Conservation (phyloP, 345 rosid genomes). For the Dipteronia dyeriana region DNA sequence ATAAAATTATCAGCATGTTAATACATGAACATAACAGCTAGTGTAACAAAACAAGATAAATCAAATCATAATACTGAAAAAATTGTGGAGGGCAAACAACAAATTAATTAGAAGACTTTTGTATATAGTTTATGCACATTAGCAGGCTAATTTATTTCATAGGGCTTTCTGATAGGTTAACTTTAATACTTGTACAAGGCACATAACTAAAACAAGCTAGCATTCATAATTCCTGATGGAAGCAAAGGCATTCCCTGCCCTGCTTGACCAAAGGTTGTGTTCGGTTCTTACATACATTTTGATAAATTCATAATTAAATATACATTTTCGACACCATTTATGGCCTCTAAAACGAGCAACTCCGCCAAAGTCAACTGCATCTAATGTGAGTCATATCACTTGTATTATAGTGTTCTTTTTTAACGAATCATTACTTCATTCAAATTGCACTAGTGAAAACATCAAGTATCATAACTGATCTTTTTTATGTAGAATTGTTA, state of each 20-base stretch:
- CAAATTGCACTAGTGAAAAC: background rate
- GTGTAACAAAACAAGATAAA: background rate
- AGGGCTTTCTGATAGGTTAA: background rate
- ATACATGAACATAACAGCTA: background rate
- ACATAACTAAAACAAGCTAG: background rate
- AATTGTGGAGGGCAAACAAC: background rate
- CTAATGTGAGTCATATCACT: background rate
- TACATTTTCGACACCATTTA: background rate
- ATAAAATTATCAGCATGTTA: background rate
- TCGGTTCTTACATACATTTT: background rate
- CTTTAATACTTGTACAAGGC: background rate
- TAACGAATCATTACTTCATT: background rate
- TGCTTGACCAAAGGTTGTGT: background rate
- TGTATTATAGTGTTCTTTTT: background rate
- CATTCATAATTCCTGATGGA: background rate
- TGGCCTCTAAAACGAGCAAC: background rate
- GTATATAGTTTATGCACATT: background rate
- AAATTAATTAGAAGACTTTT: background rate
- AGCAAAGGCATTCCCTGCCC: background rate
- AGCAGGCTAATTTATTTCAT: background rate
- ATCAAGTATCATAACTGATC: background rate
- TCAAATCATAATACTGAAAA: background rate
- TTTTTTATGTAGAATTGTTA: background rate
- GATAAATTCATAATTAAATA: background rate
- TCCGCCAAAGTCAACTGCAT: background rate